Percentiles rank a stretch among this genome's conserved stretches.
phyloP scores from a whole-genome alignment of 2,329 filamentous ascomycete species.

The Harringtonia aguacate region DNA sequence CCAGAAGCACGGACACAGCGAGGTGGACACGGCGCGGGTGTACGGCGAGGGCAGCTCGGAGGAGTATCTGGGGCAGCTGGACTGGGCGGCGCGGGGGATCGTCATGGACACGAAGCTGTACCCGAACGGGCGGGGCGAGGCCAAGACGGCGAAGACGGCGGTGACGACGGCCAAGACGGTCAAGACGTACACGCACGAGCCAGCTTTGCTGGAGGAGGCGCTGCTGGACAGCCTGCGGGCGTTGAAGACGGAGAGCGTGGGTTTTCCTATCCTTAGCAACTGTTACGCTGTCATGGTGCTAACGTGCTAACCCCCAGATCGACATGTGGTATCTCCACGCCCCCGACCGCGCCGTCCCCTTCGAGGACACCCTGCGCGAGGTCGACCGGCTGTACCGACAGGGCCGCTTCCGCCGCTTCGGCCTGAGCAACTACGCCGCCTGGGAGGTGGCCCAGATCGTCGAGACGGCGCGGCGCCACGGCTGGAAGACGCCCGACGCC shows the following conservation, averaged over 20 bases:
- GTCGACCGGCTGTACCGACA: conserved; percentile 33
- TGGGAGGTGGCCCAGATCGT: conserved; percentile 31
- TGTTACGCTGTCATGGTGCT: not conserved
- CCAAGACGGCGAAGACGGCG: conserved; percentile 6
- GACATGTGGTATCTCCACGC: conserved; percentile 36
- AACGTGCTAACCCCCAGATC: conserved; percentile 2
- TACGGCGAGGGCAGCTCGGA: conserved; percentile 58
- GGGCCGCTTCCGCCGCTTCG: conserved; percentile 39
- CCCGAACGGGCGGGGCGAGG: not conserved
- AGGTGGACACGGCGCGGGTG: conserved; percentile 57
- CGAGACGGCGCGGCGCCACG: conserved; percentile 24
- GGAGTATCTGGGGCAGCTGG: conserved; percentile 28
- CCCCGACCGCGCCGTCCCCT: conserved; percentile 35
- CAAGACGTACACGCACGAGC: conserved; percentile 10
- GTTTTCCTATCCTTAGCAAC: no score
- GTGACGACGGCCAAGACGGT: conserved; percentile 4
- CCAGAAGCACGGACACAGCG: conserved; percentile 54
- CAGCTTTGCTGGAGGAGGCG: conserved; percentile 10
- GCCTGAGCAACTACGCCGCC: conserved; percentile 33
- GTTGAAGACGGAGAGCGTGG: conserved; percentile 16
- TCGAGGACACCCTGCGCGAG: conserved; percentile 42
- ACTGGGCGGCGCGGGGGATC: conserved; percentile 23
- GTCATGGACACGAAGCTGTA: conserved; percentile 16
- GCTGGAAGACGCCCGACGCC: conserved; percentile 29
- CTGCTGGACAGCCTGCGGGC: conserved; percentile 13